Percentiles rank a stretch among this genome's conserved stretches.
These are phyloP conservation scores for Plasmodium reichenowi DNA, from an alignment of 169 alveolate species.

Conservation along the genomic window DNA sequence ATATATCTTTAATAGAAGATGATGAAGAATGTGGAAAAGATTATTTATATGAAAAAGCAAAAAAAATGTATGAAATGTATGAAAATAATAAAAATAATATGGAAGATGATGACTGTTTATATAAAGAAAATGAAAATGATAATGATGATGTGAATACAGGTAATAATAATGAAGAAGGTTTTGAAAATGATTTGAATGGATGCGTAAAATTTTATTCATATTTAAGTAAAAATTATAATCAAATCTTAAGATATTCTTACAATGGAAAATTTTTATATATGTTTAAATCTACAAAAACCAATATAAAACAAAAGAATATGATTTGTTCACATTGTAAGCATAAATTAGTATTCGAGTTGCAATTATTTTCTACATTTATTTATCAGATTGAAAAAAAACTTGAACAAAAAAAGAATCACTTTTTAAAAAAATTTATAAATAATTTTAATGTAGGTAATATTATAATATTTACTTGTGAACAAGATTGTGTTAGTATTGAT, in stretches of 20 bases:
- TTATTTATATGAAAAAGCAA: slow-evolving; percentile 69
- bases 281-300: slow-evolving; percentile 41
- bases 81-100: slow-evolving; percentile 36
- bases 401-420: slow-evolving; percentile 10
- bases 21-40: slow-evolving; percentile 72
- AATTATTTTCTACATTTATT: slow-evolving; percentile 58
- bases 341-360: slow-evolving; percentile 61
- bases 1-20: slow-evolving; percentile 54
- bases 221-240: slow-evolving; percentile 71
- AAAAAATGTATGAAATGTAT: slow-evolving; percentile 57
- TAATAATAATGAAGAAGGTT: slow-evolving; percentile 25
- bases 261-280: slow-evolving; percentile 68
- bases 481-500: slow-evolving; percentile 56
- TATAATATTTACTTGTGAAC: slow-evolving; percentile 67
- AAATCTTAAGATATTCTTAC: slow-evolving; percentile 72
- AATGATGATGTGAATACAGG: slow-evolving; percentile 4
- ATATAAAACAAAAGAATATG: slow-evolving; percentile 18
- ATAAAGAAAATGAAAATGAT: slow-evolving; percentile 20
- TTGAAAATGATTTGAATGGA: slow-evolving; percentile 76
- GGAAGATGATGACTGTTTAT: slow-evolving; percentile 20
- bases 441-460: slow-evolving; percentile 74
- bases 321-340: slow-evolving; percentile 40
- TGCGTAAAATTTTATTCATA: slow-evolving; percentile 66
- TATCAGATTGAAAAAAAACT: slow-evolving; percentile 53
- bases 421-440: slow-evolving; percentile 25